Evolutionary conservation across 441 rosid species (phyloP), one percentile per base, ranked within the genome.

Genomic region (Corymbia citriodora): DNA sequence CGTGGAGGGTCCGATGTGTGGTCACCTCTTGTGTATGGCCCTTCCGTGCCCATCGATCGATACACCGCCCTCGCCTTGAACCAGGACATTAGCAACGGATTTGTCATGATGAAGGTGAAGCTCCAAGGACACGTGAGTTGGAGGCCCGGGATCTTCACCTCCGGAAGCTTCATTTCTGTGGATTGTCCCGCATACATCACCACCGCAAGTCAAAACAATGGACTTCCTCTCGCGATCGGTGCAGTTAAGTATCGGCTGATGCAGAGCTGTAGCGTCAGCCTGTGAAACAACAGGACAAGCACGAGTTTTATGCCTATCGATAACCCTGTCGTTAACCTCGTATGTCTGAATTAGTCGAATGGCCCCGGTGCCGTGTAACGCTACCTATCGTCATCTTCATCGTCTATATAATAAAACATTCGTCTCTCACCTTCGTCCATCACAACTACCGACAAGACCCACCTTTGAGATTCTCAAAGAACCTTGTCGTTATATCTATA

Each of bases 261-360:
- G 91, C 91, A 90, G 87, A 90, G 50, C 6, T 90, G 91, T 21
- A 17, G 86, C 10, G 91, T 90, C n/a, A 87, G 61, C 59, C 88
- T 55, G 33, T 57, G 87, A 87, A 81, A 18, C 57, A 40, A 49
- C 29, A 48, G 72, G 36, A 50, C 25, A n/a, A 52, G 6, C 50
- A 19, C 83, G 2, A 36, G 83, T 36, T 74, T 72, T 19, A 72
- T 36, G 82, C 49, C 82, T 6, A 72, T 19, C 82, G 8, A 72
- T 72, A 10, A 10, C 82, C 82, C 23, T 40, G 27, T 36, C 19
- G 6, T 72, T 33, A 72, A 72, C 82, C 25, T 36, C 48, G 63
- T 11, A 1, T 19, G 79, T n/a, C 79, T 31, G 23, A 16, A 68
- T 2, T 31, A n/a, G 79, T 68, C 16, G 79, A 40, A 72, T 72